Conservation (phyloP, 2,329 filamentous ascomycete genomes). For the Aspergillus sp. region DNA sequence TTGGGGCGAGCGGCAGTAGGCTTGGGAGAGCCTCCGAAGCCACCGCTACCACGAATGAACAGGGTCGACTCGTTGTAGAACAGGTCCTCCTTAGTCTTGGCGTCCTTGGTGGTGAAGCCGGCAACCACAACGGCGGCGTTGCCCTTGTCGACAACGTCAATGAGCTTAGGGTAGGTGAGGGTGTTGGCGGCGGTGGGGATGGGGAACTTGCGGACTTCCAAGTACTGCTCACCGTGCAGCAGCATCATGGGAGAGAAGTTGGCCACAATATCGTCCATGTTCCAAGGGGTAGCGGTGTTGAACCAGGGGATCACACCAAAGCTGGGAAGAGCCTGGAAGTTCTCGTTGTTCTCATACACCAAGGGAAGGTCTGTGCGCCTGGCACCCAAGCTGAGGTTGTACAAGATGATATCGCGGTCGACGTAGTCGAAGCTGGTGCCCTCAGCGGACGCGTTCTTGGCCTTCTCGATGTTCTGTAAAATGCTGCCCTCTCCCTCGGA, state of each 20-base stretch:
- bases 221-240: slow-evolving; percentile 95
- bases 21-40: slow-evolving; percentile 78
- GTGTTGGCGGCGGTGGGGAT: slow-evolving; percentile 77
- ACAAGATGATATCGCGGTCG: slow-evolving; percentile 84
- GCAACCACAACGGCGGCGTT: slow-evolving; percentile 74
- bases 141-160: slow-evolving; percentile 96
- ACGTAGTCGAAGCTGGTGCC: slow-evolving; percentile 74
- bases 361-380: slow-evolving; percentile 81
- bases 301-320: slow-evolving; percentile 95
- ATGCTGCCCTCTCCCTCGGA: slow-evolving; percentile 51
- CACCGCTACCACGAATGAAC: slow-evolving; percentile 84
- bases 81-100: slow-evolving; percentile 74
- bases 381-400: slow-evolving; percentile 89
- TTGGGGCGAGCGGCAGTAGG: slow-evolving; percentile 60
- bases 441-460: slow-evolving; percentile 61
- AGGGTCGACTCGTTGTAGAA: slow-evolving; percentile 97
- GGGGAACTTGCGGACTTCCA: slow-evolving; percentile 86
- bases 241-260: slow-evolving; percentile 99
- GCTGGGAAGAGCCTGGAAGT: slow-evolving; percentile 92
- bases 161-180: slow-evolving; percentile 65
- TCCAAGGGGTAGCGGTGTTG: slow-evolving; percentile 71
- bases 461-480: slow-evolving; percentile 65
- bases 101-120: slow-evolving; percentile 74
- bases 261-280: slow-evolving; percentile 72
- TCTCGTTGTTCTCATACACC: slow-evolving; percentile 81